Percentiles rank a stretch among this genome's conserved stretches.
These are phyloP conservation scores for Orbilia javanica DNA, from an alignment of 2,329 filamentous ascomycete species.

Conservation along the genomic window DNA sequence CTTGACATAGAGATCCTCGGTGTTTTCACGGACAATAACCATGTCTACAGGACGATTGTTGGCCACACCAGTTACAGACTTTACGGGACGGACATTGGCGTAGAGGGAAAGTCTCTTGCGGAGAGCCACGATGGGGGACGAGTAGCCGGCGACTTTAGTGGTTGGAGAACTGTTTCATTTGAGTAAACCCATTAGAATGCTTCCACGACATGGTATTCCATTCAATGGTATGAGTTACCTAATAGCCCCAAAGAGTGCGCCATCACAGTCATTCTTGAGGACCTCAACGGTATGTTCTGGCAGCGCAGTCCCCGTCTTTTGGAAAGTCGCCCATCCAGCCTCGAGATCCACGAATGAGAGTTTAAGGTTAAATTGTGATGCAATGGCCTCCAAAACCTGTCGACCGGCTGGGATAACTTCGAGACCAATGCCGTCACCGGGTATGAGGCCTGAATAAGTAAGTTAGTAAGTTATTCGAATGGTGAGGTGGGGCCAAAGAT, in stretches of 20 bases:
- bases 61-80: slow-evolving; percentile 76
- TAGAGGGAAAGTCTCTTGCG: slow-evolving; percentile 95
- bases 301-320: slow-evolving; percentile 86
- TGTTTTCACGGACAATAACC: slow-evolving; percentile 98
- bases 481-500: slow-evolving; percentile 7
- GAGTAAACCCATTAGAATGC: background rate
- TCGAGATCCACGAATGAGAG: slow-evolving; percentile 95
- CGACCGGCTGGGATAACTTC: slow-evolving; percentile 97
- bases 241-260: slow-evolving; percentile 95
- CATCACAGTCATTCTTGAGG: slow-evolving; percentile 92
- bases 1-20: slow-evolving; percentile 93
- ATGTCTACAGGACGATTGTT: slow-evolving; percentile 81
- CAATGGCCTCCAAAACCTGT: slow-evolving; percentile 90
- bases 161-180: slow-evolving; percentile 77
- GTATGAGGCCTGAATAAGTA: slow-evolving; percentile 81
- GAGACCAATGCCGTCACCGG: slow-evolving; percentile 96
- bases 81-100: slow-evolving; percentile 96
- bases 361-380: slow-evolving; percentile 87
- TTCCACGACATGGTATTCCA: background rate
- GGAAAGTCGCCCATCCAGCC: slow-evolving; percentile 93
- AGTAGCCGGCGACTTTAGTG: slow-evolving; percentile 92
- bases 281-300: slow-evolving; percentile 90
- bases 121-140: slow-evolving; percentile 93
- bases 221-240: slow-evolving; percentile 67
- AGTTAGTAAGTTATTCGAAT: slow-evolving; percentile 13